These are phyloP conservation scores for Kodamaea alishanica DNA, from an alignment of 1,139 yeast genomes.

Conservation along the genomic window DNA sequence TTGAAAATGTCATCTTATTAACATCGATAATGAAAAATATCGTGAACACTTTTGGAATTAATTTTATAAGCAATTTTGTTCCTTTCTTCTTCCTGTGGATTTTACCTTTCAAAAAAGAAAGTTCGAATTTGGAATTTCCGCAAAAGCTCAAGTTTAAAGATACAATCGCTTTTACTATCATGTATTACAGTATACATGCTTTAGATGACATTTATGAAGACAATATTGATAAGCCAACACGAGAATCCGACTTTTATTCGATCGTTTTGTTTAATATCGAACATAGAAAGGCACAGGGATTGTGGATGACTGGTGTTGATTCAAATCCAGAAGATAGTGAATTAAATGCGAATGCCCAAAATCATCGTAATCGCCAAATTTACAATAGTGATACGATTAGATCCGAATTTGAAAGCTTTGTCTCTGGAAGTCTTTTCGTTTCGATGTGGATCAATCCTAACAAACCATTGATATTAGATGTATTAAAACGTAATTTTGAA, in stretches of 20 bases:
- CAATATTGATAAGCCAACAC: slow-evolving; percentile 26
- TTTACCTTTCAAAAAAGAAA: slow-evolving; percentile 14
- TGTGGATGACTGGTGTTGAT: slow-evolving; percentile 32
- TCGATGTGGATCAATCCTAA: slow-evolving; percentile 34
- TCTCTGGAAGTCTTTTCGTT: slow-evolving; percentile 29
- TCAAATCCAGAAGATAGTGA: slow-evolving; percentile 19
- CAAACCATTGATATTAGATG: slow-evolving; percentile 23
- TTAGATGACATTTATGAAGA: slow-evolving; percentile 31
- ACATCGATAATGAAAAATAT: slow-evolving; percentile 28
- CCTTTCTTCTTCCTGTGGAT: slow-evolving; percentile 51
- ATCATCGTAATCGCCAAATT: slow-evolving; percentile 5
- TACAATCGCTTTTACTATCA: slow-evolving; percentile 33
- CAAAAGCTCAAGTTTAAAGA: slow-evolving; percentile 25
- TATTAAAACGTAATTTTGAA: slow-evolving; percentile 7
- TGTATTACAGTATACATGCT: slow-evolving; percentile 23
- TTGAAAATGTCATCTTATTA: slow-evolving; percentile 22
- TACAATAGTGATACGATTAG: slow-evolving; percentile 7
- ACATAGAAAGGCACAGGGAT: slow-evolving; percentile 23
- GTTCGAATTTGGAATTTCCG: slow-evolving; percentile 12
- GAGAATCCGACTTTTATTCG: slow-evolving; percentile 22
- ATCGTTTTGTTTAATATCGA: slow-evolving; percentile 27
- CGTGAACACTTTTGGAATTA: slow-evolving; percentile 39
- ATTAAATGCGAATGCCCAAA: slow-evolving; percentile 7
- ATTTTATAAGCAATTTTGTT: slow-evolving; percentile 43
- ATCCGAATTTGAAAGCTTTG: slow-evolving; percentile 28